These are phyloP conservation scores for Paecilomyces sp. DNA, from an alignment of 2,329 filamentous ascomycete species.

Conservation along the genomic window DNA sequence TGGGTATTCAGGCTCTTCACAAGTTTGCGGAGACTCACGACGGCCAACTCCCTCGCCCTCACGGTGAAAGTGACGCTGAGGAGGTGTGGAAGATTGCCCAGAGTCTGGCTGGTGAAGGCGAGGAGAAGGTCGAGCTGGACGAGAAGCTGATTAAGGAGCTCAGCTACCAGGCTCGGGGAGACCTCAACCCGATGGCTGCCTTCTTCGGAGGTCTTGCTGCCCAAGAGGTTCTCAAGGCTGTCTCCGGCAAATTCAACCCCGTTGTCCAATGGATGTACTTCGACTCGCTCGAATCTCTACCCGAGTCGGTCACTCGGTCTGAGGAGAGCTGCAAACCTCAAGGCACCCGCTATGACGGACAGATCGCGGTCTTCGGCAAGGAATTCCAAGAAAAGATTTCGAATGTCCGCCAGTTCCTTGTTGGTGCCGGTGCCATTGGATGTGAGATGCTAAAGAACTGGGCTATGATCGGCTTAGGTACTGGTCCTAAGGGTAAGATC, in stretches of 20 bases:
- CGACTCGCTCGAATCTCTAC: constrained; percentile 93
- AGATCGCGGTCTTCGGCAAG: constrained; percentile 90
- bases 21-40: constrained; percentile 68
- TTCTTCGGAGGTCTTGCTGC: constrained; percentile 91
- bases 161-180: constrained; percentile 87
- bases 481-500: constrained; percentile 81
- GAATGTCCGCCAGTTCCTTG: constrained; percentile 86
- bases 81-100: constrained; percentile 71
- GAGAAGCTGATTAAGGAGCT: constrained; percentile 90
- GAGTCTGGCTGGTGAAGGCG: constrained; percentile 57
- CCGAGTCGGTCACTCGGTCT: constrained; percentile 64
- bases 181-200: constrained; percentile 85
- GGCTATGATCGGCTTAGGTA: constrained; percentile 95
- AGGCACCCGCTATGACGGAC: constrained; percentile 86
- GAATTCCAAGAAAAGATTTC: constrained; percentile 91
- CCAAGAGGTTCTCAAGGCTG: constrained; percentile 91
- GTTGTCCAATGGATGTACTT: constrained; percentile 95
- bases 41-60: constrained; percentile 68
- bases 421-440: constrained; percentile 93
- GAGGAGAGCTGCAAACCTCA: constrained; percentile 83
- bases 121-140: constrained; percentile 74
- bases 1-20: constrained; percentile 88
- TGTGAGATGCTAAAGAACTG: constrained; percentile 99
- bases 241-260: constrained; percentile 97
- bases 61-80: constrained; percentile 75